Conservation (phyloP, 2,329 filamentous ascomycete genomes). For the Pseudogymnoascus sp. region DNA sequence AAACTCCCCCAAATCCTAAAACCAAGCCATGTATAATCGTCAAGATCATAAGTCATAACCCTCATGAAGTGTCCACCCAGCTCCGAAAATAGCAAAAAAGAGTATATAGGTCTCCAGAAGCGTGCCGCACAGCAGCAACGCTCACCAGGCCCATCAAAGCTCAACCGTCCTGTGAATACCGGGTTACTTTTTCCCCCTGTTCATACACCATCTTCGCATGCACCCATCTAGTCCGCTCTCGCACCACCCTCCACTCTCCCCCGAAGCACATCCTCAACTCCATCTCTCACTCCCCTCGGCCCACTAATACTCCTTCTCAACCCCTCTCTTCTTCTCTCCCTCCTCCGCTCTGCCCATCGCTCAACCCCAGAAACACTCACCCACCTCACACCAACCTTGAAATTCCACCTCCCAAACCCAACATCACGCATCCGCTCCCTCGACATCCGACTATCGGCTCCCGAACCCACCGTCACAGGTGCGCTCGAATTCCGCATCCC, state of each 20-base stretch:
- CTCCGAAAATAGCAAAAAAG: neutral
- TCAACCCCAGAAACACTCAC: slow-evolving; percentile 45
- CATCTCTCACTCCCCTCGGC: slow-evolving; percentile 36
- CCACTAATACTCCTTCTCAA: slow-evolving; percentile 53
- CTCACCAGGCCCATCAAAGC: neutral
- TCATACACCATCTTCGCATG: neutral
- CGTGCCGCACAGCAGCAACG: slow-evolving; percentile 6
- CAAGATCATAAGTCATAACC: slow-evolving; percentile 7
- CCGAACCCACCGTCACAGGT: neutral
- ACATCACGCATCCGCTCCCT: slow-evolving; percentile 21
- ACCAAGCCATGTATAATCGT: slow-evolving; percentile 7
- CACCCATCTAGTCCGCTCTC: neutral
- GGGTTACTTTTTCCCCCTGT: neutral
- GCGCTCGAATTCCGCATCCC: slow-evolving; percentile 2
- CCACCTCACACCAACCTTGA: slow-evolving; percentile 34
- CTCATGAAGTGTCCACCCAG: neutral
- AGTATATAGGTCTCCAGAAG: neutral
- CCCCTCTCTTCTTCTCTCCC: slow-evolving; percentile 51
- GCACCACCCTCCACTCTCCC: slow-evolving; percentile 8
- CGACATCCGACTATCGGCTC: neutral
- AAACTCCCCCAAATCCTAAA: neutral
- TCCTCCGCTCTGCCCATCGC: slow-evolving; percentile 49
- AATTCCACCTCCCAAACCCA: slow-evolving; percentile 27
- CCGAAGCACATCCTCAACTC: slow-evolving; percentile 27
- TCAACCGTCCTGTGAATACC: slow-evolving; percentile 1